These are phyloP conservation scores for Wickerhamomyces sydowiorum DNA, from an alignment of 805 yeast species.

Conservation along the genomic window DNA sequence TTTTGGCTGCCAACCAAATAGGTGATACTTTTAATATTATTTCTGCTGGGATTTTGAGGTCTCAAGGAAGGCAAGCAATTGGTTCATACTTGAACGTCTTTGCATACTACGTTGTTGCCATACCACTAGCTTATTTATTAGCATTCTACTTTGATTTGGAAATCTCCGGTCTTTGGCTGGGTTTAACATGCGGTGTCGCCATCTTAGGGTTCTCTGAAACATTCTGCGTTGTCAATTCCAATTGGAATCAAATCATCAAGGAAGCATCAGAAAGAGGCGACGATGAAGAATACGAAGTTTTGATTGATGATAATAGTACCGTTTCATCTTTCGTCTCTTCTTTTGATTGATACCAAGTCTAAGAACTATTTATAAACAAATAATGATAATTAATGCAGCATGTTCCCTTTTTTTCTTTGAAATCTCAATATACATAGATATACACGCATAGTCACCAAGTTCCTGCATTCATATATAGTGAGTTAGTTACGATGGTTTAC, in stretches of 20 bases:
- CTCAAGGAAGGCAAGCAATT: constrained; percentile 68
- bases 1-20: constrained; percentile 59
- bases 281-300: constrained; percentile 20
- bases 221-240: constrained; percentile 37
- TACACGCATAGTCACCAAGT: no score
- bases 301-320: constrained; percentile 21
- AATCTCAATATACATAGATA: no score
- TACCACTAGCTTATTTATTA: constrained; percentile 60
- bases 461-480: no score
- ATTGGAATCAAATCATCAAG: constrained; percentile 46
- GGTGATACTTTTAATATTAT: constrained; percentile 68
- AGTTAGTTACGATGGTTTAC: no score
- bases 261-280: constrained; percentile 23
- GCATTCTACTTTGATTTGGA: constrained; percentile 43
- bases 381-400: neutral
- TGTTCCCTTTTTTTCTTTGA: constrained; percentile 1
- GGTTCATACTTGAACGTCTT: constrained; percentile 67
- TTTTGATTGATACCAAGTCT: no score
- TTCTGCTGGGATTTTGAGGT: constrained; percentile 68
- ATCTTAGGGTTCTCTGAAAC: constrained; percentile 47
- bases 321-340: constrained; percentile 17
- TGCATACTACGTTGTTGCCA: constrained; percentile 65
- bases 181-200: constrained; percentile 60
- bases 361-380: neutral
- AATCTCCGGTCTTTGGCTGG: constrained; percentile 68